These are phyloP conservation scores for Aspergillus caelatus DNA, from an alignment of 2,329 filamentous ascomycete genomes.

Conservation along the genomic window DNA sequence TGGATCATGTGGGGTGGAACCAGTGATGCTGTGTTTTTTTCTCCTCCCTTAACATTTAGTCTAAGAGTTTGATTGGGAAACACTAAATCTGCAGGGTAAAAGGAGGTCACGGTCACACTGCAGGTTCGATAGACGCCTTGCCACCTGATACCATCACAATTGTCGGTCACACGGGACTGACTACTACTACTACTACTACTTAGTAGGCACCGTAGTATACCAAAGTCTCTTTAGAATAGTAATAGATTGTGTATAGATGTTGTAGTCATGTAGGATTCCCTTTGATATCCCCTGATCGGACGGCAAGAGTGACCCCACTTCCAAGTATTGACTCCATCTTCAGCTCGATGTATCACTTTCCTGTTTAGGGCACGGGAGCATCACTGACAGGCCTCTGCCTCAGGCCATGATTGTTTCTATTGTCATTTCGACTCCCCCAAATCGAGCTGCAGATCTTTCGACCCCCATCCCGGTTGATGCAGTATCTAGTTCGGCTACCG, in stretches of 20 bases:
- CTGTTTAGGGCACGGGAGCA: neutral
- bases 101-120: neutral
- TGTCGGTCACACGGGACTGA: constrained; percentile 14
- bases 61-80: neutral
- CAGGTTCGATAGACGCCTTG: neutral
- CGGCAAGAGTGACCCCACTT: neutral
- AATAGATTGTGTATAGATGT: neutral
- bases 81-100: neutral
- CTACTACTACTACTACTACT: neutral
- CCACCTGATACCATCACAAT: constrained; percentile 26
- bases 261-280: neutral
- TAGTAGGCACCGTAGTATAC: neutral
- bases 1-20: neutral
- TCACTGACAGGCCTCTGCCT: neutral
- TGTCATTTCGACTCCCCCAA: neutral
- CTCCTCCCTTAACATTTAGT: neutral
- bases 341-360: neutral
- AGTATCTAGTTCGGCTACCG: neutral
- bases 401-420: neutral
- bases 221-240: neutral
- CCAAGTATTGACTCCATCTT: neutral
- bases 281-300: neutral
- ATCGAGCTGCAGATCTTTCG: neutral
- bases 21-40: neutral
- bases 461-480: neutral